Base-by-base conservation (phyloP, 2,329 filamentous ascomycete genomes). In the Trichoderma atrobrunneum region DNA sequence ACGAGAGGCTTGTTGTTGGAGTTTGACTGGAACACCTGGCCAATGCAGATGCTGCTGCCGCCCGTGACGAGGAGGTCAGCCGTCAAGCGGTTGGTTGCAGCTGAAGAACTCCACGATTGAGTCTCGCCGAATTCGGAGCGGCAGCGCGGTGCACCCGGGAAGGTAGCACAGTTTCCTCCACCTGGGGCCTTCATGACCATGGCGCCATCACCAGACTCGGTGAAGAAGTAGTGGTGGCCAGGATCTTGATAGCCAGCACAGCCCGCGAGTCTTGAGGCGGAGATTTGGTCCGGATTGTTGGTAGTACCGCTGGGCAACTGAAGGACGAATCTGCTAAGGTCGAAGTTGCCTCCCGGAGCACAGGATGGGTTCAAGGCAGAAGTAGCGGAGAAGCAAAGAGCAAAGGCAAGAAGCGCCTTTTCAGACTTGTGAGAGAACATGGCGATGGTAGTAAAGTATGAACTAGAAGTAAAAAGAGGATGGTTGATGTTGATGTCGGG, bases 181-280 rank as follows among this genome's bases (percentile, higher is more conserved):
- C 82, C 81, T 3, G 82, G 81, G 5, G 83, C 82, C 75, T 81
- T 82, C 77, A 82, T 80, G 30, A 82, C 79, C 2, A 84, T 71
- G 6, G 78, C 76, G 24, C 80, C 80, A 65, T 79, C 77, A 10
- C 74, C 73, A 26, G 72, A 71, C 72, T 79, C 77, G 61, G 80
- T 81, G 77, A 78, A 82, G 77, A 83, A 83, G 72, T 81, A 78
- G 3, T 72, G 61, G 73, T 72, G 60, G 73, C 78, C 74, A 10
- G 73, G 60, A 32, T 78, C 56, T 30, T 78, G 54, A 75, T 78
- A 84, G 11, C 82, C 82, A 14, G 72, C 54, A 74, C 81, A 84
- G 65, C 80, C 79, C 21, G 74, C 66, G n/a, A 84, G 79, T 21
- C 6, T n/a, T 5, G 43, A 51, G 43, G 43, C 43, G 43, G 43